Evolutionary conservation across 1,284 basidiomycete genomes (phyloP), one percentile per base, ranked within the genome.

Genomic region (Tilletiaria anomala): DNA sequence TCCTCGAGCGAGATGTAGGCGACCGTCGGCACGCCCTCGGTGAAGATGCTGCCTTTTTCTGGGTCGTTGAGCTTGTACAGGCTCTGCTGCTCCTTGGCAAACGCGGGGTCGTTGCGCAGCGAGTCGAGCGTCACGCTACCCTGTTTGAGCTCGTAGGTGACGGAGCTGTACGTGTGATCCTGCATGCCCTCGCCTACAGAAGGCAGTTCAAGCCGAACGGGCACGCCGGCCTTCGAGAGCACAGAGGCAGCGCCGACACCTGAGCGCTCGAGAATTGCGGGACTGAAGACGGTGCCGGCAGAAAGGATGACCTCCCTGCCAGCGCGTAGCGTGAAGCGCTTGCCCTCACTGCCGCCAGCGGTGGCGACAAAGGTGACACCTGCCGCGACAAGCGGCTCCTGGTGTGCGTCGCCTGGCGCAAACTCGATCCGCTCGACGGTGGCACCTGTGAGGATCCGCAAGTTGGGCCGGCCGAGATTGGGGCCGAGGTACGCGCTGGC

Each of bases 221-320:
- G 40, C 42, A 61, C 71, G n/a, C 66, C 68, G 8, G 70, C 50
- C 24, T 56, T 50, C 31, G 55, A 37, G 3, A 76, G 55, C 2
- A 71, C 61, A 6, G 49, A 43, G 22, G 62, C 45, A 37, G 70
- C 68, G 1, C 75, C 75, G 38, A 76, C 68, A 10, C 74, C 75
- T 10, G 72, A 74, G 12, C 75, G 64, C 47, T 75, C 64, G 4
- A 76, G 68, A 2, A 75, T 54, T 46, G 55, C 51, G 12, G 75
- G 73, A 5, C 47, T 56, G 47, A 60, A 51, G 43, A 54, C 53
- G 37, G 54, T 45, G 43, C 59, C 59, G 32, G 47, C 57, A 3
- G 57, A 56, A 31, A 61, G 37, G 37, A 61, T 60, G 37, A 57
- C 59, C 40, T 61, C 54, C 40, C 48, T 47, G 35, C 42, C 52